Evolutionary conservation across 331 rosid genomes (phyloP).

Genomic region (Malus hybrid): DNA sequence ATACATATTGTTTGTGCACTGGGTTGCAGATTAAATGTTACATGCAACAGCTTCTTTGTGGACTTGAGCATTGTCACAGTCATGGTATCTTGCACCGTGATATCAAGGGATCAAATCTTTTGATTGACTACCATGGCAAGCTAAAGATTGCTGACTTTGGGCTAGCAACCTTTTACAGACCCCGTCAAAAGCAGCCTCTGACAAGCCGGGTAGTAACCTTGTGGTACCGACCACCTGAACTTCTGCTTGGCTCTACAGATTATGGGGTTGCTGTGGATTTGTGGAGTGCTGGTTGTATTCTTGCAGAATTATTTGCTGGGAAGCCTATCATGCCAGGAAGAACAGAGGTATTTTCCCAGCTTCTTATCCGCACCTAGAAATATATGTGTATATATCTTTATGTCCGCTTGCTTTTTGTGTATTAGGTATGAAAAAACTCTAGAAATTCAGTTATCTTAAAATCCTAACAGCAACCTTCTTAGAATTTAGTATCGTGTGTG

Average conservation of each 20-base stretch:
- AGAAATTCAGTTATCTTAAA: background rate
- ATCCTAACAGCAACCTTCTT: background rate
- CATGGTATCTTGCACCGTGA: constrained; percentile 83
- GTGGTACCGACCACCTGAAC: constrained; percentile 94
- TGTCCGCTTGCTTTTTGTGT: background rate
- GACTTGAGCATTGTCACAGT: constrained; percentile 84
- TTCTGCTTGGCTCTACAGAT: constrained; percentile 71
- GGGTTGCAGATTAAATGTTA: constrained; percentile 66
- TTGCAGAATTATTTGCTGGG: constrained; percentile 73
- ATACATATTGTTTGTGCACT: background rate
- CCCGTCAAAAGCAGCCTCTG: constrained; percentile 51
- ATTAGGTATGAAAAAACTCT: background rate
- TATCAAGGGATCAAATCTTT: constrained; percentile 83
- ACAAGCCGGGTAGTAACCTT: constrained; percentile 87
- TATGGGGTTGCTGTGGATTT: constrained; percentile 76
- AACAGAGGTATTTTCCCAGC: constrained; percentile 59
- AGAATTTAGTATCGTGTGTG: background rate
- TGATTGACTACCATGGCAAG: constrained; percentile 59
- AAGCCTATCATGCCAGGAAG: constrained; percentile 90
- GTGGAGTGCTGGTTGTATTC: constrained; percentile 94
- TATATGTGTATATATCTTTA: background rate
- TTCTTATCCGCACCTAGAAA: background rate
- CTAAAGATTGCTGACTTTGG: constrained; percentile 85
- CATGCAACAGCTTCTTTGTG: constrained; percentile 77
- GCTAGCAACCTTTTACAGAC: constrained; percentile 53